These are phyloP conservation scores for Talinum fruticosum DNA, from an alignment of 148 eudicot genomes.

Conservation along the genomic window DNA sequence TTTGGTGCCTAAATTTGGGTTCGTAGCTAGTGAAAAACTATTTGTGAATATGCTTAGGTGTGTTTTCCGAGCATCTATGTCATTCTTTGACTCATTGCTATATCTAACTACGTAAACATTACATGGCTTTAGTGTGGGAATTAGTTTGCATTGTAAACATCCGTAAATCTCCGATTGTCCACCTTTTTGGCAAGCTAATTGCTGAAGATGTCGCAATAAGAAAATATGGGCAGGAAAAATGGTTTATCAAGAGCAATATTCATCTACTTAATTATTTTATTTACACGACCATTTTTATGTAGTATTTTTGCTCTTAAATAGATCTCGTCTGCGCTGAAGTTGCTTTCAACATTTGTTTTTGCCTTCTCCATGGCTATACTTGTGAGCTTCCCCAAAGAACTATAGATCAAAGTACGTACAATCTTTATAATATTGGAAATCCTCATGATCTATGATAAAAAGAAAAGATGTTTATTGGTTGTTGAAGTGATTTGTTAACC, in stretches of 20 bases:
- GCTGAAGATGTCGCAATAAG: slow-evolving; percentile 98
- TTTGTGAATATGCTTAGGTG: slow-evolving; percentile 72
- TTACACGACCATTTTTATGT: slow-evolving; percentile 92
- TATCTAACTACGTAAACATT: slow-evolving; percentile 65
- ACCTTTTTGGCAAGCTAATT: slow-evolving; percentile 89
- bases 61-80: slow-evolving; percentile 91
- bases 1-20: slow-evolving; percentile 83
- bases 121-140: slow-evolving; percentile 94
- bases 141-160: slow-evolving; percentile 90
- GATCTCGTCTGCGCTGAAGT: slow-evolving; percentile 93
- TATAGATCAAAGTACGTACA: slow-evolving; percentile 82
- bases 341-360: slow-evolving; percentile 84
- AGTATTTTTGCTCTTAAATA: slow-evolving; percentile 93
- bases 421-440: slow-evolving; percentile 6
- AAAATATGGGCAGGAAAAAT: slow-evolving; percentile 90
- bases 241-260: slow-evolving; percentile 88
- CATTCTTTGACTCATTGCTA: slow-evolving; percentile 73
- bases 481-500: slow-evolving; percentile 6
- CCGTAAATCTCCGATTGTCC: slow-evolving; percentile 84
- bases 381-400: slow-evolving; percentile 40
- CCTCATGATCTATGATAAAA: background rate
- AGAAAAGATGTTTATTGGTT: background rate
- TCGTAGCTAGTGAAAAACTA: slow-evolving; percentile 79
- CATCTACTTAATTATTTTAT: slow-evolving; percentile 90
- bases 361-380: slow-evolving; percentile 95